These are phyloP conservation scores for Mycena rosella DNA, from an alignment of 768 basidiomycete genomes.

Conservation along the genomic window DNA sequence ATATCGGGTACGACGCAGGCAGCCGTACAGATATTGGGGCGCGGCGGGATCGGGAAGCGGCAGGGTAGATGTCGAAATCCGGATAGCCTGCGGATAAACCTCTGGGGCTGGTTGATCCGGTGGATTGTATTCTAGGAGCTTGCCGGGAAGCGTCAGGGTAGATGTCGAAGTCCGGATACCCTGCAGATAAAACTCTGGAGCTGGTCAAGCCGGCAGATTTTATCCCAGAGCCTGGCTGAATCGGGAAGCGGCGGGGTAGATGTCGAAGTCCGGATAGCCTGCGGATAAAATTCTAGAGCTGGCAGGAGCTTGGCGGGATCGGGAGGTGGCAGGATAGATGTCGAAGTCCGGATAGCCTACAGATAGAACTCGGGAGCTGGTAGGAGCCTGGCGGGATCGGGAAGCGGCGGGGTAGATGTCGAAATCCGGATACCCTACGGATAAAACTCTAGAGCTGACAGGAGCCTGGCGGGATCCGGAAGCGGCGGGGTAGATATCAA, in stretches of 20 bases:
- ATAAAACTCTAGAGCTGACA: too few relatives aligned
- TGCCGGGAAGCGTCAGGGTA: slow-evolving; percentile 46
- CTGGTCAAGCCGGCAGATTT: not conserved
- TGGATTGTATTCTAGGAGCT: not conserved
- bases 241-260: slow-evolving; percentile 48
- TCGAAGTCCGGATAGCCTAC: too few relatives aligned
- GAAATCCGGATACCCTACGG: too few relatives aligned
- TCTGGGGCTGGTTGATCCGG: not conserved
- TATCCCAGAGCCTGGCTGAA: not conserved
- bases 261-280: slow-evolving; percentile 52
- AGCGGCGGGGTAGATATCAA: too few relatives aligned
- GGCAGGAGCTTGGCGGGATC: too few relatives aligned
- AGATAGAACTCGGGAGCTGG: too few relatives aligned
- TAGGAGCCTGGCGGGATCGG: too few relatives aligned
- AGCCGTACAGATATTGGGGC: slow-evolving; percentile 25
- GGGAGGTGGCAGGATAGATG: too few relatives aligned
- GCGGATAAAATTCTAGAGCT: slow-evolving; percentile 16
- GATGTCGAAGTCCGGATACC: slow-evolving; percentile 54
- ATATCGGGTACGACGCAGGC: slow-evolving; percentile 41
- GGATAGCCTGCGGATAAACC: slow-evolving; percentile 47
- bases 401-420: too few relatives aligned
- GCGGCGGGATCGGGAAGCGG: slow-evolving; percentile 13
- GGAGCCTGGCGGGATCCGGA: too few relatives aligned
- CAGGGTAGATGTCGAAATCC: slow-evolving; percentile 53
- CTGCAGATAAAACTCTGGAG: slow-evolving; percentile 20